Percentiles rank a stretch among this genome's conserved stretches.
These are phyloP conservation scores for Trametes cinnabarina DNA, from an alignment of 768 basidiomycete species.

Conservation along the genomic window DNA sequence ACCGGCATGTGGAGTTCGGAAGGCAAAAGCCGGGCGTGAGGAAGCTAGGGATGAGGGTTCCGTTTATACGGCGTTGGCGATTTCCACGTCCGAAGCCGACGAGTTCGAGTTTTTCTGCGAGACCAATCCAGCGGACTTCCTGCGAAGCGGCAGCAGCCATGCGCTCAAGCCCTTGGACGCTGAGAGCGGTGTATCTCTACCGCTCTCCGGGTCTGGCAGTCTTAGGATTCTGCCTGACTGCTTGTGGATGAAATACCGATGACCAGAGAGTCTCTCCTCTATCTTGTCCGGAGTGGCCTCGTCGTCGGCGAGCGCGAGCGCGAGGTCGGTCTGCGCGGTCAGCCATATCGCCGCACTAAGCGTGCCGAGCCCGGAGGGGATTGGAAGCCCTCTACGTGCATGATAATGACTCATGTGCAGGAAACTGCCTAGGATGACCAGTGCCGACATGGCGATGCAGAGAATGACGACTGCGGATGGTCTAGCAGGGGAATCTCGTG, in stretches of 20 bases:
- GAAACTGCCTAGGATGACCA: slow-evolving; percentile 42
- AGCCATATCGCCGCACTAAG: slow-evolving; percentile 57
- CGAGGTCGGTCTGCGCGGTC: slow-evolving; percentile 50
- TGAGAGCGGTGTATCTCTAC: background rate
- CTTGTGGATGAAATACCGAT: background rate
- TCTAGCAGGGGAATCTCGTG: too few relatives aligned
- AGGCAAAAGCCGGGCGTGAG: too few relatives aligned
- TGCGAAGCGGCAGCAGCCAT: background rate
- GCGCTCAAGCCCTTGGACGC: background rate
- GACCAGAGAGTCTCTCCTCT: background rate
- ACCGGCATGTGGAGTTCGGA: too few relatives aligned
- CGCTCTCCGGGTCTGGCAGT: background rate
- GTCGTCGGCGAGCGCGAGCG: slow-evolving; percentile 12
- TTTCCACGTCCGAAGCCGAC: too few relatives aligned
- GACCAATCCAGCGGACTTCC: background rate
- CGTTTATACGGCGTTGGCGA: too few relatives aligned
- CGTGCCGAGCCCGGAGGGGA: slow-evolving; percentile 49
- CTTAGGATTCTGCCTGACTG: background rate
- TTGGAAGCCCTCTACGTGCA: slow-evolving; percentile 43
- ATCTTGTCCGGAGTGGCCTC: background rate
- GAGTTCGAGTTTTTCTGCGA: too few relatives aligned
- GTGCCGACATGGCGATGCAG: slow-evolving; percentile 37
- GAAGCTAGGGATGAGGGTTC: too few relatives aligned
- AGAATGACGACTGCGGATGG: background rate
- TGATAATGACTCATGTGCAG: slow-evolving; percentile 48